Percentiles rank a stretch among this genome's conserved stretches.
Evolutionary conservation across 345 rosid genomes (phyloP).

Genomic region (Eutrema heterophyllum): DNA sequence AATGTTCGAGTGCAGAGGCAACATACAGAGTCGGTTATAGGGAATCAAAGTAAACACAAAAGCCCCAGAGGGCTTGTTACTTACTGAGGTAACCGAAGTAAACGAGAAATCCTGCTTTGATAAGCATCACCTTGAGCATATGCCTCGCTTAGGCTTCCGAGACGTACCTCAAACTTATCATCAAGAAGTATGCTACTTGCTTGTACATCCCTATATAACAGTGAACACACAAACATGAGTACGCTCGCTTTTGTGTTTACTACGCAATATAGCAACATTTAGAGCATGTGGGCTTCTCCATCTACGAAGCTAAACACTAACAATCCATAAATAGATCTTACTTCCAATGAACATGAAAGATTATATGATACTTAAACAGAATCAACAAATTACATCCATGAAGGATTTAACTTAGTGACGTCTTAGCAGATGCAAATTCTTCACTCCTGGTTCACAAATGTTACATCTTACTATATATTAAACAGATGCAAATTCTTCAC

Average conservation of each 20-base stretch:
- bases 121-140: constrained; percentile 83
- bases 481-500: background rate
- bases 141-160: constrained; percentile 86
- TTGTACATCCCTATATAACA: constrained; percentile 81
- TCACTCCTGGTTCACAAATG: background rate
- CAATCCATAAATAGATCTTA: background rate
- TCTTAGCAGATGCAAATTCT: background rate
- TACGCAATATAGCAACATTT: background rate
- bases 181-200: constrained; percentile 99
- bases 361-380: background rate
- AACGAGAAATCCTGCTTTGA: constrained; percentile 80
- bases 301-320: background rate
- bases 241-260: background rate
- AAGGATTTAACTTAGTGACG: background rate
- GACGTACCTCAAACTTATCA: constrained; percentile 94
- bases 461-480: background rate
- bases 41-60: background rate
- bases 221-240: constrained; percentile 31
- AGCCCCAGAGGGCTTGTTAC: constrained; percentile 3
- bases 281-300: background rate
- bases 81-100: constrained; percentile 92
- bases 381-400: background rate
- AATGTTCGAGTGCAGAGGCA: background rate
- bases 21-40: background rate
- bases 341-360: background rate